phyloP scores from a whole-genome alignment of 129 eudicot genomes.

The Dittrichia graveolens region DNA sequence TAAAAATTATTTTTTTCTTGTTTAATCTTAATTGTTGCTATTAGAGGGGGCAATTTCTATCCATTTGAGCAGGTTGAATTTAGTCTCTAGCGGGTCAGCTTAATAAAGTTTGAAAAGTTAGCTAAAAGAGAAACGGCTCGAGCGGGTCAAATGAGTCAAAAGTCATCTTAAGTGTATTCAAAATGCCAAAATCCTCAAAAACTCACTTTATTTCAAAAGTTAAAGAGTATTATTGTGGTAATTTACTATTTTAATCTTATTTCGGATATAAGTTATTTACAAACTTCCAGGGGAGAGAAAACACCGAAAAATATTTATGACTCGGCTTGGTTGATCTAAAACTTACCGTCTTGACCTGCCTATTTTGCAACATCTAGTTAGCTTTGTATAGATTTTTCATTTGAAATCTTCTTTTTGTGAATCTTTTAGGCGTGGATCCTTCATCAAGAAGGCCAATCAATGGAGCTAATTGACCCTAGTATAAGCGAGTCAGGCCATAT shows the following conservation, averaged over 20 bases:
- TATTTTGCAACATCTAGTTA: neutral
- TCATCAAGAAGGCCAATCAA: constrained; percentile 41
- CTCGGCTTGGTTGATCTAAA: too few relatives aligned
- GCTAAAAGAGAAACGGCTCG: too few relatives aligned
- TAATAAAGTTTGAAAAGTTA: too few relatives aligned
- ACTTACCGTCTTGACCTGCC: too few relatives aligned
- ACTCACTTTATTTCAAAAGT: neutral
- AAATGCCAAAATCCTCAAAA: neutral
- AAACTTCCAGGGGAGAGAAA: too few relatives aligned
- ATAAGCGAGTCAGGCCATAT: constrained; percentile 29
- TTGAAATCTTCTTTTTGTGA: neutral
- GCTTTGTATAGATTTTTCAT: neutral
- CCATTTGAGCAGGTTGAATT: neutral
- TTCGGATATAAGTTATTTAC: too few relatives aligned
- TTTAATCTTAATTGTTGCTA: too few relatives aligned
- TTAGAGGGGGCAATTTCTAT: neutral
- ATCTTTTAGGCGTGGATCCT: constrained; percentile 52
- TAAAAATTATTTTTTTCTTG: too few relatives aligned
- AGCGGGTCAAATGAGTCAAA: neutral
- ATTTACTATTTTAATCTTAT: neutral
- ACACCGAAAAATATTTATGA: too few relatives aligned
- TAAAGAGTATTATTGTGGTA: neutral
- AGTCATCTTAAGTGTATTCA: neutral
- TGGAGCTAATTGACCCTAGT: constrained; percentile 40
- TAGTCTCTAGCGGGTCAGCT: neutral